Evolutionary conservation across 2,329 filamentous ascomycete species (phyloP), one percentile per base, ranked within the genome.

Genomic region (Pezicula carpinea): DNA sequence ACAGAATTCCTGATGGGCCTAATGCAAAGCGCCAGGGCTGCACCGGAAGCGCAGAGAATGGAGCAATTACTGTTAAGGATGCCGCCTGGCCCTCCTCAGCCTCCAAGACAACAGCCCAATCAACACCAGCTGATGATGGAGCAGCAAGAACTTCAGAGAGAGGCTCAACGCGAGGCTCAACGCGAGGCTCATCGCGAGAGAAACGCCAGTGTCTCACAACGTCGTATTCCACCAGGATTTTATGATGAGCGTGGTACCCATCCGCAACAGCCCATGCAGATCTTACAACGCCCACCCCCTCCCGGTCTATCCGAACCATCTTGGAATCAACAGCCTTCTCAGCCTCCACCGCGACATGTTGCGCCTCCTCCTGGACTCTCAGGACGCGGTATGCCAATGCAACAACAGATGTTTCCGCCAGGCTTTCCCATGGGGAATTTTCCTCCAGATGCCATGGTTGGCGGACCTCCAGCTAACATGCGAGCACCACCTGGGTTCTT

Each of bases 1-100:
- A 80, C 85, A n/a, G 87, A 95, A 54, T 91, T 93, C 63, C 71
- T 96, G 41, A 87, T 95, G 67, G 87, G 83, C 51, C 75, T 96
- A 23, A 93, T 96, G 87, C 80, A 85, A 56, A 66, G 67, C 52
- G 62, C 66, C 18, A 73, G 76, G 49, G 69, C 68, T 32, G 69
- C 66, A 3, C 70, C 75, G 15, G 76, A 81, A 22, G 64, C 68
- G 5, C 74, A 74, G 33, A 68, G 73, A 51, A 69, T 70, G 29
- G 79, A 82, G 44, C 77, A 78, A 47, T 60, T 73, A 40, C 62
- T 78, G 43, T 71, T 79, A 64, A 71, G 76, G 47, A 70, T 72
- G 54, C 53, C 53, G 23, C 60, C 26, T 29, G 26, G 26, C 10
- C 26, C 26, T 29, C 26, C 26, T 6, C 26, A 29, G 13, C 26